Conservation (phyloP, 352 stramenopile genomes). For the Pythium apleroticum region DNA sequence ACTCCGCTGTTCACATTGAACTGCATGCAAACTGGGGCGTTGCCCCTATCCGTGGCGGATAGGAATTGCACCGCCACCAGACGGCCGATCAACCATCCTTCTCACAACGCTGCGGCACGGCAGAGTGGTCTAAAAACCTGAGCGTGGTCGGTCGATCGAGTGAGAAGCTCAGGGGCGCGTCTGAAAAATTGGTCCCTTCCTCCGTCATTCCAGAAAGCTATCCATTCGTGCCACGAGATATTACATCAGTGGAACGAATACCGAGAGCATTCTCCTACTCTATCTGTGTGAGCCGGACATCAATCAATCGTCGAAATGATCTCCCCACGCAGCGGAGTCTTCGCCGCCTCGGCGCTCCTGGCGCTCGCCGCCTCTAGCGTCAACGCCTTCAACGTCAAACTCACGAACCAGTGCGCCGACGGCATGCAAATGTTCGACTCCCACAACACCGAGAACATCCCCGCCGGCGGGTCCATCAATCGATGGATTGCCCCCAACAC, state of each 20-base stretch:
- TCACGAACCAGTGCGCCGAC: slow-evolving; percentile 49
- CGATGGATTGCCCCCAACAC: slow-evolving; percentile 35
- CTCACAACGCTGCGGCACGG: neutral
- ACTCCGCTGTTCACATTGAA: no score
- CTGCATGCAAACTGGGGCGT: no score
- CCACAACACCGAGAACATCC: slow-evolving; percentile 36
- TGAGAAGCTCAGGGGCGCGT: no score
- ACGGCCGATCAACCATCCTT: neutral
- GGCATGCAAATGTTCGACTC: slow-evolving; percentile 52
- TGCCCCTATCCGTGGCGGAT: neutral
- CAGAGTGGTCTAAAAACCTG: neutral
- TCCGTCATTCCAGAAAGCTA: neutral
- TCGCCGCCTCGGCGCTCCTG: slow-evolving; percentile 32
- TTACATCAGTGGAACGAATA: neutral
- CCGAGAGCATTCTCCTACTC: neutral
- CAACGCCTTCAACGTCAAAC: slow-evolving; percentile 40
- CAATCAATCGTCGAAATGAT: neutral
- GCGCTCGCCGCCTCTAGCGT: slow-evolving; percentile 14
- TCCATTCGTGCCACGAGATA: neutral
- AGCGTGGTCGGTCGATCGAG: neutral
- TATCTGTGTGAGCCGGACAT: neutral
- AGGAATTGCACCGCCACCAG: neutral
- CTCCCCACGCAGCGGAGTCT: neutral
- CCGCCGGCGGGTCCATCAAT: slow-evolving; percentile 30
- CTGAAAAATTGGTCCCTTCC: no score